Percentiles rank a stretch among this genome's conserved stretches.
phyloP scores from a whole-genome alignment of 2,329 filamentous ascomycete genomes.

The Fusarium sp. region DNA sequence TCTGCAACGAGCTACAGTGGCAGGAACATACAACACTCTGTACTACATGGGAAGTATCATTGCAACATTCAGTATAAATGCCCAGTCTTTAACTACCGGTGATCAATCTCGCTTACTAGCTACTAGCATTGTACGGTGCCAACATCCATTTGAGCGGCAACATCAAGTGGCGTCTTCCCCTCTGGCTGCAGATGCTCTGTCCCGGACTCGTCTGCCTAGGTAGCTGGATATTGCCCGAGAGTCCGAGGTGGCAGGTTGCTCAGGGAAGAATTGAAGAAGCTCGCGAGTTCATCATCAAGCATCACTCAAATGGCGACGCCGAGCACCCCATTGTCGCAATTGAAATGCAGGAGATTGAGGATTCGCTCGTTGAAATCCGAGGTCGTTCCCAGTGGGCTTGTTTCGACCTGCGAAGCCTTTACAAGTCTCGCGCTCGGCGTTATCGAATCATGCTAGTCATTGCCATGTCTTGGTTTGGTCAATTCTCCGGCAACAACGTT shows the following conservation, averaged over 20 bases:
- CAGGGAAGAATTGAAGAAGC: neutral
- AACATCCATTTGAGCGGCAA: neutral
- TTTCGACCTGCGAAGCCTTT: neutral
- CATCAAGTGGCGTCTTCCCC: neutral
- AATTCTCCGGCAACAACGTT: neutral
- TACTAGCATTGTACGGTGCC: neutral
- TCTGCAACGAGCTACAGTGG: neutral
- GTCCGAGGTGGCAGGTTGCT: neutral
- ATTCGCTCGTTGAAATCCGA: neutral
- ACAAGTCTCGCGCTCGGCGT: neutral
- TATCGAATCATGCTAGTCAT: neutral
- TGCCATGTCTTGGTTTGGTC: neutral
- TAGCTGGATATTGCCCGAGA: neutral
- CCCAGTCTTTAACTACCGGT: fast-evolving
- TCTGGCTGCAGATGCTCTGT: neutral
- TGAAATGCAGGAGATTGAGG: neutral
- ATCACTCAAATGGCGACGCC: neutral
- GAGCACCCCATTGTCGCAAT: neutral
- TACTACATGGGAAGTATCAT: neutral
- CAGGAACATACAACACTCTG: neutral
- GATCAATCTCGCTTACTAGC: neutral
- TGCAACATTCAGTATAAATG: neutral
- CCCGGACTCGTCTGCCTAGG: neutral
- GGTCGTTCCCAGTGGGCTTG: neutral
- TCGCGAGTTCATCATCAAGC: neutral